Percentiles rank a stretch among this genome's conserved stretches.
These are phyloP conservation scores for Colletotrichum sp. DNA, from an alignment of 2,329 filamentous ascomycete genomes.

Conservation along the genomic window DNA sequence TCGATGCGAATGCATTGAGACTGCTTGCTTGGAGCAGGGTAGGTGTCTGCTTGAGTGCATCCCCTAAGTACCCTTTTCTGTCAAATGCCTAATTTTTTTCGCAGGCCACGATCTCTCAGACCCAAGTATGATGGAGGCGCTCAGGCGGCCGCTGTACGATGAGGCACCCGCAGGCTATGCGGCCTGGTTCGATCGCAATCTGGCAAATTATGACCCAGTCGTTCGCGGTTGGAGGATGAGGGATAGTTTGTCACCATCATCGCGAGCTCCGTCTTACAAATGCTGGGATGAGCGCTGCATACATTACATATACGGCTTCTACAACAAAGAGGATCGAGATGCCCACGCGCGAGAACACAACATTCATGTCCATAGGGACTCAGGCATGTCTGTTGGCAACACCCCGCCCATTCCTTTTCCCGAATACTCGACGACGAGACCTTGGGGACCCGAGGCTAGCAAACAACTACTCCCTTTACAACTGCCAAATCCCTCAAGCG, in stretches of 20 bases:
- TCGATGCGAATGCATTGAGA: constrained; percentile 63
- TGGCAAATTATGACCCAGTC: constrained; percentile 53
- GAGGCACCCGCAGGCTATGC: constrained; percentile 53
- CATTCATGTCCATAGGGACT: constrained; percentile 45
- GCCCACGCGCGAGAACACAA: constrained; percentile 54
- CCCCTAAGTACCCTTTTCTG: background rate
- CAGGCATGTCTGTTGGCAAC: constrained; percentile 45
- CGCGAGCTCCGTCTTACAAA: constrained; percentile 51
- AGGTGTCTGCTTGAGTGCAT: constrained; percentile 24
- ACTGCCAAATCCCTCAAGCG: constrained; percentile 41
- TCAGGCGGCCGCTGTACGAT: constrained; percentile 40
- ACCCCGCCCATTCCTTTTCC: constrained; percentile 40
- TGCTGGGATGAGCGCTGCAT: constrained; percentile 61
- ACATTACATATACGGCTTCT: constrained; percentile 64
- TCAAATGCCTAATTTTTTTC: constrained; percentile 2
- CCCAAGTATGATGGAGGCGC: constrained; percentile 39
- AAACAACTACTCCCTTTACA: constrained; percentile 36
- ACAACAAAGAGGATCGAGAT: constrained; percentile 55
- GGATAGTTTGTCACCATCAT: constrained; percentile 39
- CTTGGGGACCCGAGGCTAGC: constrained; percentile 36
- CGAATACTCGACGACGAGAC: constrained; percentile 35
- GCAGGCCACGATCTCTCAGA: constrained; percentile 50
- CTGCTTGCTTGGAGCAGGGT: constrained; percentile 55
- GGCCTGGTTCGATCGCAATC: constrained; percentile 58
- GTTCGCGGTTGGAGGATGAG: constrained; percentile 45